Evolutionary conservation across 2,329 filamentous ascomycete genomes (phyloP).

Genomic region (Remersonia thermophila): DNA sequence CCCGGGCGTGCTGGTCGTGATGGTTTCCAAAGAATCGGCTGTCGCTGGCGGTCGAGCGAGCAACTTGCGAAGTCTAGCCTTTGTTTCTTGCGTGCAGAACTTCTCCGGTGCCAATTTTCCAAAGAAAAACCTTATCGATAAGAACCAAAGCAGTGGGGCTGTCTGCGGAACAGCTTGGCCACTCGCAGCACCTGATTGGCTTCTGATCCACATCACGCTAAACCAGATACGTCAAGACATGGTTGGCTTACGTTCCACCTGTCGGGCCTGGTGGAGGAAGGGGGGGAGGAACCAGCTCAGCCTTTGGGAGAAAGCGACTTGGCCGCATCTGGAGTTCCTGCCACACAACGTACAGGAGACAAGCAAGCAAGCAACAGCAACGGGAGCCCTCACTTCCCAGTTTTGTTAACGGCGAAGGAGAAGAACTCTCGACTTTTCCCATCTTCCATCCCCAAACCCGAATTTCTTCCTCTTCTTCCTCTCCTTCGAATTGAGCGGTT

Average conservation of each 20-base stretch:
- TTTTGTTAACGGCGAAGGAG: no score
- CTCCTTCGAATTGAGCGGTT: constrained; percentile 8
- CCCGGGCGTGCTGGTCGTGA: constrained; percentile 1
- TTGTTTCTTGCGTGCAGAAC: constrained; percentile 4
- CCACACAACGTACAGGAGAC: constrained; percentile 3
- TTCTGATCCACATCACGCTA: not conserved
- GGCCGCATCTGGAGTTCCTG: constrained; percentile 8
- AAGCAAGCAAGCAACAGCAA: constrained; percentile 7
- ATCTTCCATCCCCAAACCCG: no score
- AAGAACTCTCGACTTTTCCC: no score
- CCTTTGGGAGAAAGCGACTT: constrained; percentile 7
- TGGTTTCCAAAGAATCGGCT: constrained; percentile 2
- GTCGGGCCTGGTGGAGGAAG: constrained; percentile 5
- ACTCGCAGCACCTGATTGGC: constrained; percentile 4
- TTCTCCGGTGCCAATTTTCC: constrained; percentile 11
- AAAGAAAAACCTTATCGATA: constrained; percentile 16
- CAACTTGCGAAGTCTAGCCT: not conserved
- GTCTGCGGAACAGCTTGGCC: not conserved
- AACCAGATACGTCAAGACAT: constrained; percentile 11
- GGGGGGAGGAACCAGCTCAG: constrained; percentile 15
- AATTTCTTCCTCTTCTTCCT: constrained; percentile 6
- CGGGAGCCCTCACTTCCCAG: constrained; percentile 4
- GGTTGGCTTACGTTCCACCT: constrained; percentile 13
- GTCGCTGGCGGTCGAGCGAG: no score
- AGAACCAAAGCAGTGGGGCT: not conserved